Evolutionary conservation across 495 filamentous ascomycete species (phyloP), one percentile per base, ranked within the genome.

Genomic region (Aspergillus incahuasiensis): DNA sequence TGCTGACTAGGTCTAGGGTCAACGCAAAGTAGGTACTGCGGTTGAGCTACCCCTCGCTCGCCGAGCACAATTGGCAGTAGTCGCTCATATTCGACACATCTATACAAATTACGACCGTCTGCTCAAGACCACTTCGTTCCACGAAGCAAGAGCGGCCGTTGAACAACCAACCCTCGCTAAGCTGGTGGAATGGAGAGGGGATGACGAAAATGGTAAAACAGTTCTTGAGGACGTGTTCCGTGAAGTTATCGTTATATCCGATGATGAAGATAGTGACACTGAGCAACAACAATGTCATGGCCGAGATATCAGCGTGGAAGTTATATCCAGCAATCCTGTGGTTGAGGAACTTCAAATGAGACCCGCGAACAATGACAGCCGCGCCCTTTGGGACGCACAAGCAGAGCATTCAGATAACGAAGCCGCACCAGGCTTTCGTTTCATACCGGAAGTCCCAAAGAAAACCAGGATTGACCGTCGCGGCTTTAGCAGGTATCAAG

Each of bases 71-170:
- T 79, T 96, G 42, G 91, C 91, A 1, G 88, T 91, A 7, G 80
- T 87, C 60, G 90, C 92, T 51, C 88, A 95, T 68, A 90, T 96
- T 61, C 82, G 92, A 35, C 92, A 97, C 65, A 75, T 73, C 25
- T 89, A 95, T 67, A 97, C 92, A 16, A 78, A 88, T 57, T 97
- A 97, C 68, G 91, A 97, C 70, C 72, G 80, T 57, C 74, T 95
- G 24, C 74, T 97, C 22, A 83, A 77, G 55, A 74, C 79, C 44
- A 82, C 78, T 6, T 74, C 69, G 7, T 91, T 83, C 69, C 74
- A 79, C 42, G 86, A 88, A 54, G 90, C 91, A 21, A 79, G 91
- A 54, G 80, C 76, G 54, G 68, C 73, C 39, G 87, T 94, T 35
- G 87, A 92, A 62, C 78, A 84, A 42, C 69, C 82, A 13, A 90